A percentile compares a stretch with the other conserved stretches of the same genome.
phyloP scores from a whole-genome alignment of 1,139 yeast species.

The Candida smagusa region DNA sequence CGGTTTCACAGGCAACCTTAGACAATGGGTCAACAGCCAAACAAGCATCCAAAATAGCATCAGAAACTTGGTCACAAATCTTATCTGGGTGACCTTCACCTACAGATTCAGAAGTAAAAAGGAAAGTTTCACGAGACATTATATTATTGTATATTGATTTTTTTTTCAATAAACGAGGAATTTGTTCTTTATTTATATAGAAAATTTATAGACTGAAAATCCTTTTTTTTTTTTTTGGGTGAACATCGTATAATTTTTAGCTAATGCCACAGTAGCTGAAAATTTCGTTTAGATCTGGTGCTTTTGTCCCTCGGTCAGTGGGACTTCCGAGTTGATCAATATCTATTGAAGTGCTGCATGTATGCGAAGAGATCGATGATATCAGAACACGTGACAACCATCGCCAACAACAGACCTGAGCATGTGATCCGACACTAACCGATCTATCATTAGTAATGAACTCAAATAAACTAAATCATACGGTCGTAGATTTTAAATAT shows the following conservation, averaged over 20 bases:
- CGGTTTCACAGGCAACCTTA: constrained; percentile 99
- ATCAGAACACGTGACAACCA: constrained; percentile 6
- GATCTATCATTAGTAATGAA: too few relatives aligned
- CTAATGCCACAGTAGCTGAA: constrained; percentile 6
- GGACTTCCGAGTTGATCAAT: not conserved
- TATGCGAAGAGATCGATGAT: constrained; percentile 2
- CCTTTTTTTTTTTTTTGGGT: too few relatives aligned
- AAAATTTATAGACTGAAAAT: not conserved
- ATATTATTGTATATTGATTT: not conserved
- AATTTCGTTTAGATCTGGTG: not conserved
- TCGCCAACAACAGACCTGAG: too few relatives aligned
- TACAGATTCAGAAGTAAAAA: constrained; percentile 94
- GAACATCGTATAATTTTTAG: too few relatives aligned
- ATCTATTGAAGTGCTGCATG: not conserved
- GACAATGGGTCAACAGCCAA: constrained; percentile 93
- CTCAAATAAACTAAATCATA: too few relatives aligned
- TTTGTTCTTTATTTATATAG: constrained; percentile 1
- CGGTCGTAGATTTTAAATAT: too few relatives aligned
- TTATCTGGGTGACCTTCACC: constrained; percentile 99
- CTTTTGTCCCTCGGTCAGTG: constrained; percentile 3
- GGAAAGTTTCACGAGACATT: constrained; percentile 44
- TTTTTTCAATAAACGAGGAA: not conserved
- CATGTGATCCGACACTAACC: too few relatives aligned
- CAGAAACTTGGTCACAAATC: constrained; percentile 99
- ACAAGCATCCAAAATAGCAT: constrained; percentile 98